A percentile compares a stretch with the other conserved stretches of the same genome.
phyloP scores from a whole-genome alignment of 306 rosid species.

The Lablab purpureus region DNA sequence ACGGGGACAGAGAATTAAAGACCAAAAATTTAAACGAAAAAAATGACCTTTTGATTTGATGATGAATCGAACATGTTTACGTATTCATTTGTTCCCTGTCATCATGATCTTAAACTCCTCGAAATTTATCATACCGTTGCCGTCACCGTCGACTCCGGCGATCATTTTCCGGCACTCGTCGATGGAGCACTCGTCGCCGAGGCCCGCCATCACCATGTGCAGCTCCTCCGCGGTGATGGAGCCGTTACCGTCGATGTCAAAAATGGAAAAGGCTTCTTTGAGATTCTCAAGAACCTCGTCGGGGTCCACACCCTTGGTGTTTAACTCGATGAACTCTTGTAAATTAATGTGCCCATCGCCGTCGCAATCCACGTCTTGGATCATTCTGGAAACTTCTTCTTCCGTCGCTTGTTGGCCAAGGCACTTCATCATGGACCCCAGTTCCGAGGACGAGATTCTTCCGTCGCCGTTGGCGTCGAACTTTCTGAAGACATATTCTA shows the following conservation, averaged over 20 bases:
- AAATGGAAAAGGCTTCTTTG: constrained; percentile 76
- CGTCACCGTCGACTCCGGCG: constrained; percentile 73
- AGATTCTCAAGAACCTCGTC: constrained; percentile 72
- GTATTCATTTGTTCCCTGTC: constrained; percentile 52
- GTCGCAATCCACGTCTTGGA: constrained; percentile 75
- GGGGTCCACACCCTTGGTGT: constrained; percentile 77
- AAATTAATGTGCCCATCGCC: constrained; percentile 85
- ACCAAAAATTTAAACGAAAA: no score
- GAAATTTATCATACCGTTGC: constrained; percentile 81
- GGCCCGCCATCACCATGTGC: constrained; percentile 66
- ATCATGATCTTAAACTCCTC: constrained; percentile 89
- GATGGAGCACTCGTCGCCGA: constrained; percentile 71
- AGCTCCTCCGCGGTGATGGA: constrained; percentile 83
- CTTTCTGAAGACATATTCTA: constrained; percentile 75
- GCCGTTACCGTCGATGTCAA: constrained; percentile 81
- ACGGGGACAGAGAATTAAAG: not conserved
- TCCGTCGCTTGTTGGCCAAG: constrained; percentile 67
- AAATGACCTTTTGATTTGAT: not conserved
- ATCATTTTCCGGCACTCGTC: constrained; percentile 86
- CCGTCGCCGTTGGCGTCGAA: constrained; percentile 94
- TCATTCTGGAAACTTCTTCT: constrained; percentile 77
- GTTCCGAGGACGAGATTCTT: constrained; percentile 79
- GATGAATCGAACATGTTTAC: not conserved
- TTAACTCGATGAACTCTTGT: constrained; percentile 72
- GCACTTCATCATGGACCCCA: constrained; percentile 75